Percentiles rank a stretch among this genome's conserved stretches.
These are phyloP conservation scores for Sporothrix inflata DNA, from an alignment of 2,329 filamentous ascomycete species.

Conservation along the genomic window DNA sequence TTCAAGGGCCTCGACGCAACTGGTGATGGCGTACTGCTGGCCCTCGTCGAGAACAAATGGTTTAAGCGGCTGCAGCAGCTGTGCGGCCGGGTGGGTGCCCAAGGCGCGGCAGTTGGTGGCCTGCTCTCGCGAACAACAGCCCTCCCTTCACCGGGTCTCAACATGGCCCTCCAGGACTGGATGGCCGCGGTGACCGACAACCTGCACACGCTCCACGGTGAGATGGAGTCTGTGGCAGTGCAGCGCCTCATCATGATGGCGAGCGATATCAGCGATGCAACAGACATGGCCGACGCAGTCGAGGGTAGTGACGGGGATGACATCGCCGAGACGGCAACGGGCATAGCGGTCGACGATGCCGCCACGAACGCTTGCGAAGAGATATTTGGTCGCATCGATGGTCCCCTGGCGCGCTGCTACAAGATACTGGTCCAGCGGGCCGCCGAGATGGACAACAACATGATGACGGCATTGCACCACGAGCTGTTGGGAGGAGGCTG, in stretches of 20 bases:
- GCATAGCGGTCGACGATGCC: background rate
- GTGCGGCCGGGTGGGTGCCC: background rate
- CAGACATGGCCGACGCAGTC: background rate
- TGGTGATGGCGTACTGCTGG: background rate
- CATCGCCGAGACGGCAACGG: background rate
- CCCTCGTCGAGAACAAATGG: background rate
- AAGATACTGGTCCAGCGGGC: background rate
- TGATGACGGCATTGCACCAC: background rate
- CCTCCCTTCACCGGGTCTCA: background rate
- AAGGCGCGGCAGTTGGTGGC: background rate
- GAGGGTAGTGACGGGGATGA: background rate
- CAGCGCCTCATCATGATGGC: background rate
- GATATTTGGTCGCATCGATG: background rate
- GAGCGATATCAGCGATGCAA: background rate
- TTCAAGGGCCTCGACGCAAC: background rate
- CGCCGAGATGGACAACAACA: background rate
- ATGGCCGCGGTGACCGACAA: background rate
- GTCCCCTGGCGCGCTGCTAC: background rate
- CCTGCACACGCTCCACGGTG: background rate
- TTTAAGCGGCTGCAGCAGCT: background rate
- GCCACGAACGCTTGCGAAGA: background rate
- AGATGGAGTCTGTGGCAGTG: background rate
- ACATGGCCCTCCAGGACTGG: background rate
- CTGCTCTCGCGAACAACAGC: background rate
- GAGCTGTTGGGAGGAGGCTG: conserved; percentile 3